These are phyloP conservation scores for Penicillium rolfsii DNA, from an alignment of 2,329 filamentous ascomycete species.

Conservation along the genomic window DNA sequence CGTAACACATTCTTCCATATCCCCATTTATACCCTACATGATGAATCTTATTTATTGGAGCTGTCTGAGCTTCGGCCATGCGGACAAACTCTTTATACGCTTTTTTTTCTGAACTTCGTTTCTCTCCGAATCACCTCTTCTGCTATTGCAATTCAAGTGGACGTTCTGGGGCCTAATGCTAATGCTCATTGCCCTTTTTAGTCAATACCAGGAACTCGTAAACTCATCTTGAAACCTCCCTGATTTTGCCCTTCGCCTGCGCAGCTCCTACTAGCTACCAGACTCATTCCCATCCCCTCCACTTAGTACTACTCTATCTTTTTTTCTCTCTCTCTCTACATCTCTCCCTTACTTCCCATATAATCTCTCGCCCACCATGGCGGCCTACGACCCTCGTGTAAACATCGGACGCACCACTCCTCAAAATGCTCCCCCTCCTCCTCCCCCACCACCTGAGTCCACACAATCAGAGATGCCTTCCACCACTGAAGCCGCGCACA, in stretches of 20 bases:
- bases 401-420: constrained; percentile 50
- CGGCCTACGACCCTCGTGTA: constrained; percentile 54
- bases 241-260: constrained; percentile 39
- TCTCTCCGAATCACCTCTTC: constrained; percentile 8
- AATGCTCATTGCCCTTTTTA: constrained; percentile 22
- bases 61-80: constrained; percentile 68
- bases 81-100: constrained; percentile 66
- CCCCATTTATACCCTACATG: constrained; percentile 41
- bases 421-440: constrained; percentile 50
- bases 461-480: constrained; percentile 9
- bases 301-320: constrained; percentile 20
- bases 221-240: constrained; percentile 41
- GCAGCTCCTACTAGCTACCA: constrained; percentile 4
- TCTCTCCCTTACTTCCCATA: constrained; percentile 16
- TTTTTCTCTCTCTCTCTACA: constrained; percentile 15
- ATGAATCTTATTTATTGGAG: constrained; percentile 73
- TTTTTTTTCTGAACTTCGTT: constrained; percentile 35
- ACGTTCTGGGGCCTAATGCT: constrained; percentile 22
- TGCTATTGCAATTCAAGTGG: background rate
- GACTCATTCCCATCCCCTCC: background rate
- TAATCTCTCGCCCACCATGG: constrained; percentile 42
- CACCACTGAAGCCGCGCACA: constrained; percentile 23
- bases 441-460: constrained; percentile 48
- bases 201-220: constrained; percentile 39
- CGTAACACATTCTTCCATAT: background rate